A percentile compares a stretch with the other conserved stretches of the same genome.
These are phyloP conservation scores for Gastrodia elata DNA, from an alignment of 106 monocot genomes.

Conservation along the genomic window DNA sequence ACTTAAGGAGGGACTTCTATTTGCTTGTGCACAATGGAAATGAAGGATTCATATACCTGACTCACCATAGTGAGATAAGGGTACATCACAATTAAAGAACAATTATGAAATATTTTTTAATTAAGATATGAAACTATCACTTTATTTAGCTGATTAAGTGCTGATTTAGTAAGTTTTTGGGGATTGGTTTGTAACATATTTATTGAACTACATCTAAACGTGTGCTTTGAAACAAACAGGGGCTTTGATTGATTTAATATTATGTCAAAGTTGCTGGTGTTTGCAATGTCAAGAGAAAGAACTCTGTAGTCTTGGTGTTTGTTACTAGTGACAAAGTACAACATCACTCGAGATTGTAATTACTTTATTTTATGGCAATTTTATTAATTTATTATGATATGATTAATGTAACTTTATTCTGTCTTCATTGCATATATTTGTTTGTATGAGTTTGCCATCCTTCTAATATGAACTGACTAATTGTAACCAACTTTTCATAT, in stretches of 20 bases:
- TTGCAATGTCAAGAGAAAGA: neutral
- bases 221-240: neutral
- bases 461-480: neutral
- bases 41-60: no score
- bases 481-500: neutral
- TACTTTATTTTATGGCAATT: neutral
- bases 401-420: neutral
- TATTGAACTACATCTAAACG: neutral
- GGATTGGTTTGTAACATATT: neutral
- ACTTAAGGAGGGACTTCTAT: no score
- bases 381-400: no score
- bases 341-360: neutral
- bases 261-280: neutral
- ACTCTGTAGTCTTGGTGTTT: neutral
- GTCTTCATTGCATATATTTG: neutral
- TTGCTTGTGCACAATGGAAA: no score
- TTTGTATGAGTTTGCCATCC: neutral
- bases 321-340: neutral
- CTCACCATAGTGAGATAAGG: no score
- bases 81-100: neutral
- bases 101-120: neutral
- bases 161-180: neutral
- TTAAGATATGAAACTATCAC: neutral
- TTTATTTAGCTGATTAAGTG: neutral
- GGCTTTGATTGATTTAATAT: neutral